Conservation (phyloP, 1,284 basidiomycete species). For the Malassezia globosa region DNA sequence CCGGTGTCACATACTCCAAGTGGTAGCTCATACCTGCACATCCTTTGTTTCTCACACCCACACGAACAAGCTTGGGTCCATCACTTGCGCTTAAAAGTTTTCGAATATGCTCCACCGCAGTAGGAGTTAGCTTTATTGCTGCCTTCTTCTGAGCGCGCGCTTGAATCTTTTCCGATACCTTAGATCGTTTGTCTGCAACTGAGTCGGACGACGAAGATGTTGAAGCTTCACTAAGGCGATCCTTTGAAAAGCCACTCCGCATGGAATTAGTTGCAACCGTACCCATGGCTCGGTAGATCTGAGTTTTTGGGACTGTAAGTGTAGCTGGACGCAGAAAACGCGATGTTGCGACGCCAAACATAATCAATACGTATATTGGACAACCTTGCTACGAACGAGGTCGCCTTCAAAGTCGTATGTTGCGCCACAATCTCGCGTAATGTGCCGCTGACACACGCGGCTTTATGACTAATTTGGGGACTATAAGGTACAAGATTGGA, state of each 20-base stretch:
- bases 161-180: conserved; percentile 12
- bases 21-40: conserved; percentile 96
- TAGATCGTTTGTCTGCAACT: conserved; percentile 3
- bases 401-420: no score
- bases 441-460: no score
- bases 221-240: background rate
- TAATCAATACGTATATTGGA: no score
- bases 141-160: conserved; percentile 13
- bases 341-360: no score
- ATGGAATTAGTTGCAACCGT: background rate
- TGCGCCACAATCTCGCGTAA: no score
- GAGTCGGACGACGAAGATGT: background rate
- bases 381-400: no score
- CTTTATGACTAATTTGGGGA: no score
- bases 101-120: conserved; percentile 55
- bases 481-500: conserved; percentile 1
- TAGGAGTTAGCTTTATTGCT: conserved; percentile 53
- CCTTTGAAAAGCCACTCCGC: background rate
- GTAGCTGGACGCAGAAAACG: no score
- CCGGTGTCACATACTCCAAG: conserved; percentile 69
- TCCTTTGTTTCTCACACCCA: conserved; percentile 95
- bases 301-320: no score
- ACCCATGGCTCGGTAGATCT: no score
- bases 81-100: conserved; percentile 62
- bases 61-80: conserved; percentile 76